Evolutionary conservation across 768 basidiomycete species (phyloP).

Genomic region (Lactarius pseudohatsudake): DNA sequence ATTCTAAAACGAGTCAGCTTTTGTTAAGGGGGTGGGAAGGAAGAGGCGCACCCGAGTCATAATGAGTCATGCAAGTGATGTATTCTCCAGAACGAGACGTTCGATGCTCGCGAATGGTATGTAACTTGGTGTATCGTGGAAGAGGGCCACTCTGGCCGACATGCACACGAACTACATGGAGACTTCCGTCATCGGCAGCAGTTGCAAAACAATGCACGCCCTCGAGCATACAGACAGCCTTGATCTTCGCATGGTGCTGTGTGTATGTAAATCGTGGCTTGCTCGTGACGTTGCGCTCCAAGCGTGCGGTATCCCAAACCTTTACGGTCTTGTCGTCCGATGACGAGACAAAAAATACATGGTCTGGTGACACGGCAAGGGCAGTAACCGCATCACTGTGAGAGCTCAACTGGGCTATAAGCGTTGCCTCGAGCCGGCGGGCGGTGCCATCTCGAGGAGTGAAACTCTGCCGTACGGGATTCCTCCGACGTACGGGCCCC

Average conservation of each 20-base stretch:
- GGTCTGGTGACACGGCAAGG: slow-evolving; percentile 88
- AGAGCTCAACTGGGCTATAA: slow-evolving; percentile 82
- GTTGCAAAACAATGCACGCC: slow-evolving; percentile 86
- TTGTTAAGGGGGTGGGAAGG: background rate
- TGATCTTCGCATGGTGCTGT: slow-evolving; percentile 69
- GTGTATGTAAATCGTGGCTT: slow-evolving; percentile 53
- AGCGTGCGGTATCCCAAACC: slow-evolving; percentile 88
- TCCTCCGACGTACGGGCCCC: slow-evolving; percentile 76
- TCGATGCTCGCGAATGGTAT: slow-evolving; percentile 78
- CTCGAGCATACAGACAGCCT: slow-evolving; percentile 77
- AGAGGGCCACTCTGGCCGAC: slow-evolving; percentile 60
- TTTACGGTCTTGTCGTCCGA: slow-evolving; percentile 95
- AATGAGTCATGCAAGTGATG: slow-evolving; percentile 82
- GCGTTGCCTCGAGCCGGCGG: slow-evolving; percentile 68
- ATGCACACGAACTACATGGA: slow-evolving; percentile 84
- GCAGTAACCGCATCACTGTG: slow-evolving; percentile 80
- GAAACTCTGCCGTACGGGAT: slow-evolving; percentile 67
- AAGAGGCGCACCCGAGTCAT: slow-evolving; percentile 56
- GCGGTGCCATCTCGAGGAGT: slow-evolving; percentile 59
- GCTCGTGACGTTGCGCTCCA: slow-evolving; percentile 92
- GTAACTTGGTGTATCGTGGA: slow-evolving; percentile 82
- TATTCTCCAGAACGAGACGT: slow-evolving; percentile 74
- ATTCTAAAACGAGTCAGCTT: slow-evolving; percentile 44
- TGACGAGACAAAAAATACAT: slow-evolving; percentile 90
- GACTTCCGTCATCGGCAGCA: slow-evolving; percentile 79